Percentiles rank a stretch among this genome's conserved stretches.
phyloP scores from a whole-genome alignment of 1,284 basidiomycete species.

The Inonotus hispidus region DNA sequence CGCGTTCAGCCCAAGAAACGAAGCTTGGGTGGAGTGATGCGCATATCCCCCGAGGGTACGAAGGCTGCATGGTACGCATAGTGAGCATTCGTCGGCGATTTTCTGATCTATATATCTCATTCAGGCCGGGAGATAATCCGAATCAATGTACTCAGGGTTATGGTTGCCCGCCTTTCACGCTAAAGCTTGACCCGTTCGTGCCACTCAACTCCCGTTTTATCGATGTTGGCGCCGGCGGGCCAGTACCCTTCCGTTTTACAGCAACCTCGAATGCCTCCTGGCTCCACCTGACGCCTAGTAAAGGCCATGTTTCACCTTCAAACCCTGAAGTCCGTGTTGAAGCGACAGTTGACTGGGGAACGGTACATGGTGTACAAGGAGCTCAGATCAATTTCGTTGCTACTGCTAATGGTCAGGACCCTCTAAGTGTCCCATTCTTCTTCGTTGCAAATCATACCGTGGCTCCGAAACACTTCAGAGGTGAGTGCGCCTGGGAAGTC shows the following conservation, averaged over 20 bases:
- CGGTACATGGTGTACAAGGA: slow-evolving; percentile 29
- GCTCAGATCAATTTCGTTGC: slow-evolving; percentile 11
- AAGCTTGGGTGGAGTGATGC: slow-evolving; percentile 53
- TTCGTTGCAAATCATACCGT: slow-evolving; percentile 13
- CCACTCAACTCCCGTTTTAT: slow-evolving; percentile 49
- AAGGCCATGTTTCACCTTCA: slow-evolving; percentile 42
- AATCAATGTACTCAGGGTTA: slow-evolving; percentile 48
- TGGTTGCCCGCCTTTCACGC: slow-evolving; percentile 45
- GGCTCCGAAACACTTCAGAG: slow-evolving; percentile 7
- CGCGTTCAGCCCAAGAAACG: slow-evolving; percentile 52
- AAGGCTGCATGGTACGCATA: slow-evolving; percentile 45
- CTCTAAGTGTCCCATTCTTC: slow-evolving; percentile 6
- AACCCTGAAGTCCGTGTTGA: slow-evolving; percentile 52
- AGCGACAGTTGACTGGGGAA: slow-evolving; percentile 55
- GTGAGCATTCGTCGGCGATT: not conserved
- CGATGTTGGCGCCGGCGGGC: slow-evolving; percentile 59
- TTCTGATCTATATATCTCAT: not conserved
- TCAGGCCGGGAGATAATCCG: slow-evolving; percentile 57
- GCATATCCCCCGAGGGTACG: slow-evolving; percentile 55
- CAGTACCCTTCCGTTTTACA: slow-evolving; percentile 51
- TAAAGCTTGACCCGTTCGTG: slow-evolving; percentile 50
- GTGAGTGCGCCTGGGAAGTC: not conserved
- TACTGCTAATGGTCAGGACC: slow-evolving; percentile 3
- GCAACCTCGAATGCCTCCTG: slow-evolving; percentile 47
- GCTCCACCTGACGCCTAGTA: slow-evolving; percentile 42